A percentile compares a stretch with the other conserved stretches of the same genome.
phyloP scores from a whole-genome alignment of 2,329 filamentous ascomycete genomes.

The Fusarium poae region DNA sequence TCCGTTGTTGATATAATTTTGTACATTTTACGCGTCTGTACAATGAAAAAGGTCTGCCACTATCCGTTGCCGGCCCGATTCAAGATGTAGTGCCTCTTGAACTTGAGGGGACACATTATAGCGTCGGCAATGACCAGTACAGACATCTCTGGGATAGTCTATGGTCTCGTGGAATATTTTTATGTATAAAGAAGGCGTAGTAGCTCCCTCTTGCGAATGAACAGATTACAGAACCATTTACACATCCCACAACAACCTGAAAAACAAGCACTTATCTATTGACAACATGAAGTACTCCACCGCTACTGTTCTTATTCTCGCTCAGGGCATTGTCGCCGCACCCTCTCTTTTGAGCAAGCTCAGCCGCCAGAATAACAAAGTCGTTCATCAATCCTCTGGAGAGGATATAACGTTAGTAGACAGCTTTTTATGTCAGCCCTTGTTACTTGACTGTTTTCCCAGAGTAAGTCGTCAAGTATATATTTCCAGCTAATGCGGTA shows the following conservation, averaged over 20 bases:
- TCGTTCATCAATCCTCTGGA: background rate
- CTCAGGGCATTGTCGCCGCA: conserved; percentile 1
- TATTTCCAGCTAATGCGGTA: background rate
- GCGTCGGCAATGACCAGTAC: fast-evolving
- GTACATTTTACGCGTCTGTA: background rate
- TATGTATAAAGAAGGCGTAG: fast-evolving
- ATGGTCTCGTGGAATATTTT: background rate
- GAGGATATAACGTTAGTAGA: conserved; percentile 23
- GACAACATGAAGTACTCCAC: conserved; percentile 16
- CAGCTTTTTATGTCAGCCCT: no score
- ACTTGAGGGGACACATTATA: background rate
- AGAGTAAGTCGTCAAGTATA: fast-evolving
- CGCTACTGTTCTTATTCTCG: background rate
- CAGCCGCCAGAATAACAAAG: background rate
- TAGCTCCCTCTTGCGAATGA: fast-evolving
- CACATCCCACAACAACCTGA: fast-evolving
- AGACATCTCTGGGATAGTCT: fast-evolving
- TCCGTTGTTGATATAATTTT: no score
- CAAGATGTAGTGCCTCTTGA: background rate
- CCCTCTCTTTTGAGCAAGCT: background rate
- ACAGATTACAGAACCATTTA: fast-evolving
- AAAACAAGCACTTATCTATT: background rate
- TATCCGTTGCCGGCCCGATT: background rate
- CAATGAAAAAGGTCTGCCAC: background rate
- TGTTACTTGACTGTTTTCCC: no score